A percentile compares a stretch with the other conserved stretches of the same genome.
phyloP scores from a whole-genome alignment of 2,329 filamentous ascomycete species.

The Lachnellula willkommii region DNA sequence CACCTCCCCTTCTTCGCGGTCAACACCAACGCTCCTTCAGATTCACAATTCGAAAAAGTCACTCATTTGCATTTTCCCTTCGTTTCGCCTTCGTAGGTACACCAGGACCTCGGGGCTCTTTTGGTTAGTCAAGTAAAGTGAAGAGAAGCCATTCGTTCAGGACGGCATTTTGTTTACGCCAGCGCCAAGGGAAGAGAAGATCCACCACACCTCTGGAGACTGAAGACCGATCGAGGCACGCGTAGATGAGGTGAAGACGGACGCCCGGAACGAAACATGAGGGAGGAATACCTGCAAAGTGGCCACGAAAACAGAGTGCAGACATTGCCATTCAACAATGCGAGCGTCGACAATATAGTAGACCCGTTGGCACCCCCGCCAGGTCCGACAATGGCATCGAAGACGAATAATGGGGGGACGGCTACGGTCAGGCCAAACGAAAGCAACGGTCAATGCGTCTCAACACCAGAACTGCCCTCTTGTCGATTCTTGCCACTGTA shows the following conservation, averaged over 20 bases:
- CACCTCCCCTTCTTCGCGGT: conserved; percentile 3
- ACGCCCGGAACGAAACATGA: conserved; percentile 23
- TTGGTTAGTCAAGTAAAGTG: conserved; percentile 11
- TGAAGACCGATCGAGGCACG: conserved; percentile 11
- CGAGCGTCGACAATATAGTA: conserved; percentile 8
- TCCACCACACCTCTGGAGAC: conserved; percentile 7
- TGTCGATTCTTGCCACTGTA: conserved; percentile 27
- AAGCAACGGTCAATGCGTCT: conserved; percentile 18
- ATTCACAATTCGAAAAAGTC: conserved; percentile 7
- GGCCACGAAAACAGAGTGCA: conserved; percentile 14
- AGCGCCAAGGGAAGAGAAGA: conserved; percentile 7
- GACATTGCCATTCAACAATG: conserved; percentile 16
- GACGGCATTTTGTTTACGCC: conserved; percentile 9
- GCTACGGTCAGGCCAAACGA: conserved; percentile 13
- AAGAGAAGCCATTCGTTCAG: no score
- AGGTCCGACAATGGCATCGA: conserved; percentile 8
- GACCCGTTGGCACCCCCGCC: conserved; percentile 3
- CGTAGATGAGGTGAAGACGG: conserved; percentile 17
- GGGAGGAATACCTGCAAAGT: conserved; percentile 16
- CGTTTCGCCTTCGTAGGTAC: conserved; percentile 6
- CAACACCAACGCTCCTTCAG: conserved; percentile 15
- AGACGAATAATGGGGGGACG: background rate
- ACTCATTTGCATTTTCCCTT: conserved; percentile 23
- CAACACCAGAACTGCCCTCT: conserved; percentile 22
- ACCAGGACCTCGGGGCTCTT: conserved; percentile 13